Percentiles rank a stretch among this genome's conserved stretches.
phyloP scores from a whole-genome alignment of 2,329 filamentous ascomycete genomes.

The Capronia americana region DNA sequence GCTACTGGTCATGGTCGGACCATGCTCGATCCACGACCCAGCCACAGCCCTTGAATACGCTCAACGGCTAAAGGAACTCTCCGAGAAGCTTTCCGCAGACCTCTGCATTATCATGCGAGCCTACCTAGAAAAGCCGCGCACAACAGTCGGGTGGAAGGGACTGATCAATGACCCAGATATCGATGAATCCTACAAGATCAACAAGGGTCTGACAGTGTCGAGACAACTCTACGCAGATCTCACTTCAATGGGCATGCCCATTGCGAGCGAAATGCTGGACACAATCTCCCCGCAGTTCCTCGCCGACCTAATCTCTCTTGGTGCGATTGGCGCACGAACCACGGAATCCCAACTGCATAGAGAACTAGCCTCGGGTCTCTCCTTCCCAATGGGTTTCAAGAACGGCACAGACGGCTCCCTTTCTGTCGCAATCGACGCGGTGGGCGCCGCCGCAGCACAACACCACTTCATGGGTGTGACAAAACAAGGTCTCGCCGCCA shows the following conservation, averaged over 20 bases:
- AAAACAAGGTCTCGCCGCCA: conserved; percentile 92
- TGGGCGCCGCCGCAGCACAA: conserved; percentile 86
- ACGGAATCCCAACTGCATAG: conserved; percentile 96
- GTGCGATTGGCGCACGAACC: conserved; percentile 92
- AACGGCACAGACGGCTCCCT: conserved; percentile 95
- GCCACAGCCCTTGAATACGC: conserved; percentile 91
- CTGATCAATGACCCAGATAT: conserved; percentile 99
- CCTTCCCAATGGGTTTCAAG: conserved; percentile 99
- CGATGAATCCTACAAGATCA: conserved; percentile 98
- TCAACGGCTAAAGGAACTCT: conserved; percentile 77
- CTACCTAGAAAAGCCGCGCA: conserved; percentile 98
- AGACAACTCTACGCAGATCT: conserved; percentile 93
- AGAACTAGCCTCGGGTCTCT: conserved; percentile 89
- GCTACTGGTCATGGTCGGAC: conserved; percentile 82
- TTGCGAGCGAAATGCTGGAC: conserved; percentile 97
- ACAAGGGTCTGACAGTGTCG: conserved; percentile 88
- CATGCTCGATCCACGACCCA: conserved; percentile 97
- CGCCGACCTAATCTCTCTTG: conserved; percentile 87
- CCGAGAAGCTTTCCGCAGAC: conserved; percentile 87
- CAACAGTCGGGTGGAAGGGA: conserved; percentile 98
- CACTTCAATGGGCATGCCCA: conserved; percentile 89
- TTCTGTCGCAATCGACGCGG: conserved; percentile 90
- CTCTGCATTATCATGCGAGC: conserved; percentile 96
- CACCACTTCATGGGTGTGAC: conserved; percentile 98
- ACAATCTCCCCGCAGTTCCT: conserved; percentile 98